phyloP scores from a whole-genome alignment of 306 rosid species.

The Malus fusca region DNA sequence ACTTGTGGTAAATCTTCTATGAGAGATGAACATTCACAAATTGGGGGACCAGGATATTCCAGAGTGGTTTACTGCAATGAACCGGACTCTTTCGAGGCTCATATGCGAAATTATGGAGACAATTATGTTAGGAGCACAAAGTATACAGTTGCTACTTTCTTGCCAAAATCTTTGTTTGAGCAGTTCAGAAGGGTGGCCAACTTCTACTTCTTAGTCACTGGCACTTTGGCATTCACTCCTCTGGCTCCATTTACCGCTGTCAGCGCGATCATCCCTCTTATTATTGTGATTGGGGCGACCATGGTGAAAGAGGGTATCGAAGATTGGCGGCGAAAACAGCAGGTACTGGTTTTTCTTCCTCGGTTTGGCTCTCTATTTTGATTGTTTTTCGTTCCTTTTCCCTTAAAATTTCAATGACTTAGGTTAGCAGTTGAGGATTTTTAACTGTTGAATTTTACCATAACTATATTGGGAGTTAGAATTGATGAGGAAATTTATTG shows the following conservation, averaged over 20 bases:
- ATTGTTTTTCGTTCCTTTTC: slow-evolving; percentile 6
- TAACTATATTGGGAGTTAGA: neutral
- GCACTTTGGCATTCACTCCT: slow-evolving; percentile 63
- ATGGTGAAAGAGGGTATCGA: slow-evolving; percentile 84
- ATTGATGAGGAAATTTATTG: neutral
- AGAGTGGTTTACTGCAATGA: slow-evolving; percentile 73
- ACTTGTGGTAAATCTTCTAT: slow-evolving; percentile 55
- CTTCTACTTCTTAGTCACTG: slow-evolving; percentile 73
- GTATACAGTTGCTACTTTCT: slow-evolving; percentile 64
- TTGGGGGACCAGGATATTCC: slow-evolving; percentile 79
- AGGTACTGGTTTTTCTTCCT: slow-evolving; percentile 39
- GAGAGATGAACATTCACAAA: slow-evolving; percentile 55
- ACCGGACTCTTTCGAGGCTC: slow-evolving; percentile 47
- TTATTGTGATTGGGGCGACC: slow-evolving; percentile 52
- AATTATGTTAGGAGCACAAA: slow-evolving; percentile 79
- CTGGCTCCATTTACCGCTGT: slow-evolving; percentile 81
- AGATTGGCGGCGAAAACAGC: slow-evolving; percentile 71
- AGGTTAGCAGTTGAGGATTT: neutral
- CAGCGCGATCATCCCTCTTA: slow-evolving; percentile 72
- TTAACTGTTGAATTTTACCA: neutral
- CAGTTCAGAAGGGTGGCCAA: slow-evolving; percentile 97
- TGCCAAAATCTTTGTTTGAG: slow-evolving; percentile 92
- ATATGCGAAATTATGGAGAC: slow-evolving; percentile 41
- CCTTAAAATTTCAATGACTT: neutral
- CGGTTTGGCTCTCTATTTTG: slow-evolving; percentile 2